phyloP scores from a whole-genome alignment of 495 filamentous ascomycete genomes.

The Podospora pseudocomata region DNA sequence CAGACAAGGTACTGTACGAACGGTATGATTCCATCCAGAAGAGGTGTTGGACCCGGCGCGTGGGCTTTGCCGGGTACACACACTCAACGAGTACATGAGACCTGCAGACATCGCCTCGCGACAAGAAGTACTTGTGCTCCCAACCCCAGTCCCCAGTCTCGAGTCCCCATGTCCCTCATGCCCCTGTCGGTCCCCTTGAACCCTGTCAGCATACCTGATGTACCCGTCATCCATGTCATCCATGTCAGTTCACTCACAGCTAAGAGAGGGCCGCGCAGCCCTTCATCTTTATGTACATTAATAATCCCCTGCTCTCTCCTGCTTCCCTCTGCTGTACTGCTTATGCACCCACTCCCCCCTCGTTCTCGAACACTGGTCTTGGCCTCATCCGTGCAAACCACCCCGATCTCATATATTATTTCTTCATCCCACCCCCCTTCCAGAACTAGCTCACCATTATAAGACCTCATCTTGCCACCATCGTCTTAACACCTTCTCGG shows the following conservation, averaged over 20 bases:
- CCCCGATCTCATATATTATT: not conserved
- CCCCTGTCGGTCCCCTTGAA: not conserved
- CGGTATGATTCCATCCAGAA: not conserved
- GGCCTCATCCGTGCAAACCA: not conserved
- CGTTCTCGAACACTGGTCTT: not conserved
- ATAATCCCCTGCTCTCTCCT: slow-evolving; percentile 1
- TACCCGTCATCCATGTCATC: not conserved
- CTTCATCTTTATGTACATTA: not conserved
- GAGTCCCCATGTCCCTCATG: not conserved
- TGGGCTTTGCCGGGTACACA: not conserved
- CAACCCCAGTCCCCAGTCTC: not conserved
- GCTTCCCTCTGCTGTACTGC: slow-evolving; percentile 4
- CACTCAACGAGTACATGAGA: not conserved
- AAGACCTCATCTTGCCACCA: not conserved
- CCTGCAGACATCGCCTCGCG: not conserved
- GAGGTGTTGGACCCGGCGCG: not conserved
- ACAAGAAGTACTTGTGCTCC: not conserved
- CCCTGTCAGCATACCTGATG: not conserved
- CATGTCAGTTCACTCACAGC: not conserved
- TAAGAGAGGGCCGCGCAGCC: slow-evolving; percentile 7
- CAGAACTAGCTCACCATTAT: not conserved
- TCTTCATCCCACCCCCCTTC: not conserved
- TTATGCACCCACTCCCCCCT: slow-evolving; percentile 10
- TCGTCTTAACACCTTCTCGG: not conserved
- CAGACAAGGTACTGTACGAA: not conserved